phyloP scores from a whole-genome alignment of 2,329 filamentous ascomycete species.

The Fusarium secorum region DNA sequence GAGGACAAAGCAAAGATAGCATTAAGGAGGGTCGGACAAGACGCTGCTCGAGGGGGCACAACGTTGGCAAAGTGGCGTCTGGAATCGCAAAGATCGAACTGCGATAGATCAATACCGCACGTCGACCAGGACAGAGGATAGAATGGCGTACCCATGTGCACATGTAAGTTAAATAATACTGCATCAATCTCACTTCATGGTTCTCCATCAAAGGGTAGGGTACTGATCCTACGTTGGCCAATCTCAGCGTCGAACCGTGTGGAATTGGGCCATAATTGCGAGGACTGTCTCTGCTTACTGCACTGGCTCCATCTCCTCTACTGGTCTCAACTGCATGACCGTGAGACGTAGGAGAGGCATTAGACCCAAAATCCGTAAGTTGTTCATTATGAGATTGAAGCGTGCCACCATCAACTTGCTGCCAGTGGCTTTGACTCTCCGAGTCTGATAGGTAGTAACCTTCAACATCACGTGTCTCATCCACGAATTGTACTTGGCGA shows the following conservation, averaged over 20 bases:
- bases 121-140: not conserved
- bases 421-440: not conserved
- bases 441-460: slow-evolving; percentile 15
- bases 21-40: slow-evolving; percentile 61
- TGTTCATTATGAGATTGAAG: not conserved
- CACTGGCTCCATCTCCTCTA: not conserved
- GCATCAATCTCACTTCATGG: slow-evolving; percentile 39
- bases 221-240: slow-evolving; percentile 10
- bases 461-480: slow-evolving; percentile 27
- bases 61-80: slow-evolving; percentile 59
- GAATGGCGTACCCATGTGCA: slow-evolving; percentile 39
- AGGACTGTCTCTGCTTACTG: not conserved
- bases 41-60: slow-evolving; percentile 61
- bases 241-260: not conserved
- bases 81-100: slow-evolving; percentile 55
- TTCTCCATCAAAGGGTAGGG: slow-evolving; percentile 33
- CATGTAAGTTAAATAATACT: slow-evolving; percentile 43
- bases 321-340: not conserved
- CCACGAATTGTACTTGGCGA: slow-evolving; percentile 22
- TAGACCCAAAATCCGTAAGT: not conserved
- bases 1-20: slow-evolving; percentile 65
- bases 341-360: not conserved
- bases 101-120: not conserved
- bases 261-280: not conserved
- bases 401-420: not conserved